phyloP scores from a whole-genome alignment of 2,329 filamentous ascomycete species.

The Hypoxylon sp. region DNA sequence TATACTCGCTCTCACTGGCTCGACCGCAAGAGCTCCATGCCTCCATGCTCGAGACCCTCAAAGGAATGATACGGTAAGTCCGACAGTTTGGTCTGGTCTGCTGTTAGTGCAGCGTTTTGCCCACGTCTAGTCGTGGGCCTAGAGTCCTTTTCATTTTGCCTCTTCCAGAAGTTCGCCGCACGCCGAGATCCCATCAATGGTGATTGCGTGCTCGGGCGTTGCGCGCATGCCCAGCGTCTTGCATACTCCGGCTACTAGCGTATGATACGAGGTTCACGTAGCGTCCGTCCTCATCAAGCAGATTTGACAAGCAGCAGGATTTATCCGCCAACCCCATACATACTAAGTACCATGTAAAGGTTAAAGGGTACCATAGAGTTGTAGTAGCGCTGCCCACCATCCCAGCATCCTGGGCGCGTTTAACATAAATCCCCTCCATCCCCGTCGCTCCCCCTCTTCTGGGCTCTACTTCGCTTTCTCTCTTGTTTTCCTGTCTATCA shows the following conservation, averaged over 20 bases:
- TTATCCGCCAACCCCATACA: constrained; percentile 30
- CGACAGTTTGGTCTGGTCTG: constrained; percentile 35
- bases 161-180: constrained; percentile 25
- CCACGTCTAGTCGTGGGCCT: not conserved
- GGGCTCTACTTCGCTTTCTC: constrained; percentile 24
- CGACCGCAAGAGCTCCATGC: not conserved
- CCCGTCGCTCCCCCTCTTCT: constrained; percentile 24
- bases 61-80: constrained; percentile 39
- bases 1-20: constrained; percentile 41
- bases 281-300: constrained; percentile 14
- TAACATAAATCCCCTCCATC: constrained; percentile 37
- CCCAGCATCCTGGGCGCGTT: constrained; percentile 21
- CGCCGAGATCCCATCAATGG: constrained; percentile 14
- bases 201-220: too few species aligned
- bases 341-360: not conserved
- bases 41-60: constrained; percentile 31
- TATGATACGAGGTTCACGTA: constrained; percentile 31
- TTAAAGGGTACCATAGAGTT: constrained; percentile 1
- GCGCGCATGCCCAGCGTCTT: not conserved
- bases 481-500: constrained; percentile 24
- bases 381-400: constrained; percentile 8
- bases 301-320: constrained; percentile 22
- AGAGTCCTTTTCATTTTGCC: constrained; percentile 30
- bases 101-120: constrained; percentile 23
- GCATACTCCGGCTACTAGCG: constrained; percentile 3